A percentile compares a stretch with the other conserved stretches of the same genome.
Conservation (phyloP, 2,329 filamentous ascomycete species). For the Ophiostoma ips region DNA sequence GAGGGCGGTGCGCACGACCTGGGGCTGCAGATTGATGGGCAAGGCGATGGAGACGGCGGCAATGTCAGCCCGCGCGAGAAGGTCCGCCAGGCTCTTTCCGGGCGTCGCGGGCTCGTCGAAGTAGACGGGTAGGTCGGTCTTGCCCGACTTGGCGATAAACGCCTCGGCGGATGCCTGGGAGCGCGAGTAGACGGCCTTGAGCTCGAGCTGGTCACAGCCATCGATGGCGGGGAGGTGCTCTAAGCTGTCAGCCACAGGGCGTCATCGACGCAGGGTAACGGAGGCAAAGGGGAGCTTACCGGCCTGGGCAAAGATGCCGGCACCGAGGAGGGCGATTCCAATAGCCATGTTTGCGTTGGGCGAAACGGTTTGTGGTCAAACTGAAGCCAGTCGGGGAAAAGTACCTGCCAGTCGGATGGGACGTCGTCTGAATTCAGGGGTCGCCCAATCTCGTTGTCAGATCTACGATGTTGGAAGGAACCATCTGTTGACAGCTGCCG, state of each 20-base stretch:
- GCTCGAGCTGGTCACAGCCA: constrained; percentile 31
- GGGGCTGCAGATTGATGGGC: constrained; percentile 47
- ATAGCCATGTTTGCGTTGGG: constrained; percentile 13
- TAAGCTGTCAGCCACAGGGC: constrained; percentile 2
- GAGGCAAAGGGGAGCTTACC: constrained; percentile 11
- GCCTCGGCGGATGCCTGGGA: constrained; percentile 42
- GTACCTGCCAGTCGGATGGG: too few species aligned
- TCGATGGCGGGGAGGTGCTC: constrained; percentile 41
- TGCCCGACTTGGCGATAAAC: constrained; percentile 21
- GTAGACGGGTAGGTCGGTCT: constrained; percentile 34
- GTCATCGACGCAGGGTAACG: background rate
- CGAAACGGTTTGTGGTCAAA: too few species aligned
- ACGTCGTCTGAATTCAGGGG: too few species aligned
- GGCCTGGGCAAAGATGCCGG: constrained; percentile 22
- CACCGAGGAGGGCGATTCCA: constrained; percentile 22
- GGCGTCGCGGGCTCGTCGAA: constrained; percentile 34
- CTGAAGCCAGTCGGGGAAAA: too few species aligned
- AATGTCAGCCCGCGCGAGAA: constrained; percentile 41
- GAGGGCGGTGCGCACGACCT: constrained; percentile 43
- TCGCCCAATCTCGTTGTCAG: too few species aligned
- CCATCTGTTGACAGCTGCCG: too few species aligned
- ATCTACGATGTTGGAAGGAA: too few species aligned
- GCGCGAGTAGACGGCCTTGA: constrained; percentile 55
- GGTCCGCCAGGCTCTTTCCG: constrained; percentile 33
- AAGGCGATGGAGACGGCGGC: constrained; percentile 43